A percentile compares a stretch with the other conserved stretches of the same genome.
phyloP scores from a whole-genome alignment of 108 stramenopile species.

The Phaeodactylum tricornutum region DNA sequence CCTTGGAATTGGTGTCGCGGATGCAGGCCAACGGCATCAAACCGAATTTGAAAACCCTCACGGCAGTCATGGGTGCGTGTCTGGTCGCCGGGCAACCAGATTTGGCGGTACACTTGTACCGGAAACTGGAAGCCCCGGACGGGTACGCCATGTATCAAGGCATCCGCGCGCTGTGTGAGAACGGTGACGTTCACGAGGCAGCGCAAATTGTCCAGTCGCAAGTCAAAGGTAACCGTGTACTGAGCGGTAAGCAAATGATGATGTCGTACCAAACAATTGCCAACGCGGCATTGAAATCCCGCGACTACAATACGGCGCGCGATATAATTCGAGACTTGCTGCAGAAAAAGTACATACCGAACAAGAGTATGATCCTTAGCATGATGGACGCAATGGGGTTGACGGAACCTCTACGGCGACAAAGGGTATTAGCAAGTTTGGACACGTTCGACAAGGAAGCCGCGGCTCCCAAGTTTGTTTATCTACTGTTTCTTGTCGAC shows the following conservation, averaged over 20 bases:
- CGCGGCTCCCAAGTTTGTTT: conserved; percentile 23
- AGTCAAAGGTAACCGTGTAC: conserved; percentile 22
- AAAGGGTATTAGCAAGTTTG: neutral
- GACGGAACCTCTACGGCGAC: neutral
- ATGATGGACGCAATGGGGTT: conserved; percentile 42
- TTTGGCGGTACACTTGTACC: conserved; percentile 55
- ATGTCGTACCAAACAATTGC: conserved; percentile 41
- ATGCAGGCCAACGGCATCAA: conserved; percentile 73
- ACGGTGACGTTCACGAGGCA: conserved; percentile 32
- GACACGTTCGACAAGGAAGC: neutral
- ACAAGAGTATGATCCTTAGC: conserved; percentile 38
- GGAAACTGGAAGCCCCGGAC: conserved; percentile 59
- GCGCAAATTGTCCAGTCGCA: conserved; percentile 27
- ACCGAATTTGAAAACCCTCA: conserved; percentile 80
- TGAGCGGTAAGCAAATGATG: conserved; percentile 66
- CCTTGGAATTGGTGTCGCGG: conserved; percentile 60
- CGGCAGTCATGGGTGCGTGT: conserved; percentile 73
- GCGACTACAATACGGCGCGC: conserved; percentile 38
- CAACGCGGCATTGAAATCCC: conserved; percentile 19
- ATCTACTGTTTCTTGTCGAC: conserved; percentile 64
- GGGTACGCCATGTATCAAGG: conserved; percentile 60
- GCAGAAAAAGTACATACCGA: conserved; percentile 56
- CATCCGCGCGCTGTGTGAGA: conserved; percentile 40
- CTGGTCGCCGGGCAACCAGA: conserved; percentile 41
- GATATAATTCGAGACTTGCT: conserved; percentile 32